A percentile compares a stretch with the other conserved stretches of the same genome.
Conservation (phyloP, 2,329 filamentous ascomycete species). For the Aspergillus chevalieri region DNA sequence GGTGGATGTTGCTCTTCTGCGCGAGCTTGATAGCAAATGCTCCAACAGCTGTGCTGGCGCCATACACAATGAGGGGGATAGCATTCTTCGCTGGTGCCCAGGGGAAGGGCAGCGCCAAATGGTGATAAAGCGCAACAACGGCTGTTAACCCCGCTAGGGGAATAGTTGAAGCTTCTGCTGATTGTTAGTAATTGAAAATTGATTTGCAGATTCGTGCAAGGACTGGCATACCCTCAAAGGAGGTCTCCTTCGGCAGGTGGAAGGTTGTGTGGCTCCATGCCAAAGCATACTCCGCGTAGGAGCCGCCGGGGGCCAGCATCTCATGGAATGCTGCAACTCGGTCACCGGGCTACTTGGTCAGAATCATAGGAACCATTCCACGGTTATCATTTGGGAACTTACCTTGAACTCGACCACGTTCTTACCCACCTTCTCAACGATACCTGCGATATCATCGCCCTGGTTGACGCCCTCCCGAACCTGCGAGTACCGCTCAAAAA, state of each 20-base stretch:
- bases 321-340: conserved; percentile 43
- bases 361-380: background rate
- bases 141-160: conserved; percentile 50
- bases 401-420: conserved; percentile 49
- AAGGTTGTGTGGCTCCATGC: conserved; percentile 47
- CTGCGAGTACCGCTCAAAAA: conserved; percentile 1
- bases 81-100: conserved; percentile 33
- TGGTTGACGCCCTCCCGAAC: conserved; percentile 24
- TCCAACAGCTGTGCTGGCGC: conserved; percentile 48
- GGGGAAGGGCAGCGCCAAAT: conserved; percentile 43
- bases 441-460: conserved; percentile 48
- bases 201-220: background rate
- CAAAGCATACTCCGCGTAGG: conserved; percentile 51
- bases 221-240: conserved; percentile 42
- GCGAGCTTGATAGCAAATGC: conserved; percentile 53
- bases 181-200: background rate
- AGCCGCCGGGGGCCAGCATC: conserved; percentile 44
- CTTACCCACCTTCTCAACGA: conserved; percentile 45
- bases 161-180: conserved; percentile 46
- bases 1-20: conserved; percentile 49
- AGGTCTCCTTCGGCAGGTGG: conserved; percentile 43
- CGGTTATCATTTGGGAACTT: background rate
- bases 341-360: conserved; percentile 36
- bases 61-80: conserved; percentile 41
- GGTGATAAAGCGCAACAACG: conserved; percentile 43